Conservation (phyloP, 257 asterid species). For the Mitragyna speciosa region DNA sequence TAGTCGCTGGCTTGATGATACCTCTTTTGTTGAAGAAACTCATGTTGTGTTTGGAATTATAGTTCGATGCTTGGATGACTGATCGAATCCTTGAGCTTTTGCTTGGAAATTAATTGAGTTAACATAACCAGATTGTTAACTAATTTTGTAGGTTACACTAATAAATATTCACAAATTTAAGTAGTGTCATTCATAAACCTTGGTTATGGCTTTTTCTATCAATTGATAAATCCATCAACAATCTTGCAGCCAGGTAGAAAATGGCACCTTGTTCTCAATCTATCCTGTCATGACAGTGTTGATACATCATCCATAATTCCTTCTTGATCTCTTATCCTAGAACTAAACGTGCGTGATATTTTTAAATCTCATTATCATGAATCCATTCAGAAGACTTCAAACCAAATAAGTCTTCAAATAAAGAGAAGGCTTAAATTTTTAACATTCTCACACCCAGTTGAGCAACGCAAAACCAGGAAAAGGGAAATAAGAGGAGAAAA, state of each 20-base stretch:
- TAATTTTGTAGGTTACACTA: neutral
- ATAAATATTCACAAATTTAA: neutral
- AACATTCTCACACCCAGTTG: neutral
- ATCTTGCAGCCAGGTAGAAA: neutral
- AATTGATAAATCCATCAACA: neutral
- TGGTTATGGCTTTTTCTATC: neutral
- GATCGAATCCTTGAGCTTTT: neutral
- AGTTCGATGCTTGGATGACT: neutral
- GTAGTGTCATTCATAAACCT: neutral
- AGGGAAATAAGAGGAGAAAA: neutral
- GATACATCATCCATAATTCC: no score
- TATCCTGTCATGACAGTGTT: no score
- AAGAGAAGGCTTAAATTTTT: neutral
- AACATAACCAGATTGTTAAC: no score
- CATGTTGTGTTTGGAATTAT: neutral
- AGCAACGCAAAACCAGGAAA: neutral
- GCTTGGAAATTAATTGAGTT: neutral
- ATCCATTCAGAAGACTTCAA: neutral
- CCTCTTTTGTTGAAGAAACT: neutral
- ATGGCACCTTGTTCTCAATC: neutral
- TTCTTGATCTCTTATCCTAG: neutral
- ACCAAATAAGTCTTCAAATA: neutral
- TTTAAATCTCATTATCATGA: neutral
- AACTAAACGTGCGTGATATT: neutral
- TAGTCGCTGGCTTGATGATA: neutral